These are phyloP conservation scores for Vanilla planifolia DNA, from an alignment of 106 monocot genomes.

Conservation along the genomic window DNA sequence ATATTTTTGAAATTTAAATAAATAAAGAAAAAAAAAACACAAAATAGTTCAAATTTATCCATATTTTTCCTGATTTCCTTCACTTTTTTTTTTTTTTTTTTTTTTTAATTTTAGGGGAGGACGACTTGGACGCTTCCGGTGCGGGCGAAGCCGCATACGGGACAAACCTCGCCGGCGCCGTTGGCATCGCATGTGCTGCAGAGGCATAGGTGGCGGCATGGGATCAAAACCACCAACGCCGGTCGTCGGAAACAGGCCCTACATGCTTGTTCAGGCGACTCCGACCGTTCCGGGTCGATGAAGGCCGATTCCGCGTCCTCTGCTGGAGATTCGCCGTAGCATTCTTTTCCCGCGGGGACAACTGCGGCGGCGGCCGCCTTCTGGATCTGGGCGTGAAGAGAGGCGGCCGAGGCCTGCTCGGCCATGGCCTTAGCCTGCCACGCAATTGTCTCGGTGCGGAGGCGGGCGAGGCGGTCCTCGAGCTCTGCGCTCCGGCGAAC, in stretches of 20 bases:
- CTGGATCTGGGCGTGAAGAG: conserved; percentile 43
- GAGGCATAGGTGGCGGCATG: conserved; percentile 48
- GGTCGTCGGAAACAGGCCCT: conserved; percentile 16
- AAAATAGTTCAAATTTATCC: neutral
- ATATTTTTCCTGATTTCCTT: neutral
- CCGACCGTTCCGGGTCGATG: conserved; percentile 18
- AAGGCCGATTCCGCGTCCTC: conserved; percentile 41
- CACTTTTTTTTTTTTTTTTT: conserved; percentile 6
- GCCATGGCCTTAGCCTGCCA: conserved; percentile 39
- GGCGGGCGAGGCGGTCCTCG: conserved; percentile 15
- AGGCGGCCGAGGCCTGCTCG: conserved; percentile 22
- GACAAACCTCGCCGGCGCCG: conserved; percentile 16
- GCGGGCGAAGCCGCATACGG: conserved; percentile 26
- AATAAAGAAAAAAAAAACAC: conserved; percentile 5
- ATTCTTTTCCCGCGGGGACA: conserved; percentile 5
- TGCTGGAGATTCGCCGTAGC: conserved; percentile 8
- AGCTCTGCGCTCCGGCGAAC: conserved; percentile 19
- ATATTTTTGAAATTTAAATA: neutral
- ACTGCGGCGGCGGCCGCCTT: conserved; percentile 14
- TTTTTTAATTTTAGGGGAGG: conserved; percentile 4
- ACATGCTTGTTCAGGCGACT: conserved; percentile 7
- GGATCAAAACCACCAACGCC: conserved; percentile 37
- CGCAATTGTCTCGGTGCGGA: conserved; percentile 20
- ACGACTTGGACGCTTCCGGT: conserved; percentile 38
- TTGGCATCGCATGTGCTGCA: conserved; percentile 32